Evolutionary conservation across 1,284 basidiomycete genomes (phyloP), one percentile per base, ranked within the genome.

Genomic region (Pyrrhoderma noxium): DNA sequence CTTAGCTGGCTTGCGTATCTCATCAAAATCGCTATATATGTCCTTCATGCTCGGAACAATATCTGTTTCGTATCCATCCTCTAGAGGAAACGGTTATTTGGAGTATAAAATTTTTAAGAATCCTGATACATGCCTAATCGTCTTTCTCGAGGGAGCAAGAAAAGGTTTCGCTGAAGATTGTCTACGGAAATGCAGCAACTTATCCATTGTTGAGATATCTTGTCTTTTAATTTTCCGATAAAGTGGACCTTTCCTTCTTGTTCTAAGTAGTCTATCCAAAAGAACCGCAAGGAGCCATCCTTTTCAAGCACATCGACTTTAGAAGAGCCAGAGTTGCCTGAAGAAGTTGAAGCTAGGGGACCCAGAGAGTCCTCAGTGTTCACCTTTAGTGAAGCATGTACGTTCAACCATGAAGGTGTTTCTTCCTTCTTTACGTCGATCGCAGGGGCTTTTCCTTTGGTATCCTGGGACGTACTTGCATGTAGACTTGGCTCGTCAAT

Each of bases 251-350:
- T 80, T 19, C 89, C 82, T 14, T 87, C 80, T 45, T 82, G 76
- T 63, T 97, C 93, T 16, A 92, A 77, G 61, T 90, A 90, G 62
- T 97, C 93, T 22, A 95, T 72, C 93, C 93, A 97, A 71, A 86
- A 97, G 70, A 97, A 93, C 23, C 77, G 79, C n/a, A 96, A 69
- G 1, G 81, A 85, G 1, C 89, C 91, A 58, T 96, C 89, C 2
- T 77, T 67, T 62, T 94, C 89, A 1, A 89, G 71, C 0, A 80
- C 80, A 21, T 76, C 73, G 25, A 80, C 61, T 55, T 70, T 76
- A 37, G 68, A 67, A 7, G 76, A 65, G n/a, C 73, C 67, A 2
- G 65, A 62, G 0, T 75, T 66, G 2, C 70, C 65, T n/a, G 72
- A 60, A 40, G 70, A 63, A 31, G 27, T 5, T 4, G 70, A 64